Evolutionary conservation across 148 eudicot species (phyloP).

Genomic region (Nepenthes mirabilis): DNA sequence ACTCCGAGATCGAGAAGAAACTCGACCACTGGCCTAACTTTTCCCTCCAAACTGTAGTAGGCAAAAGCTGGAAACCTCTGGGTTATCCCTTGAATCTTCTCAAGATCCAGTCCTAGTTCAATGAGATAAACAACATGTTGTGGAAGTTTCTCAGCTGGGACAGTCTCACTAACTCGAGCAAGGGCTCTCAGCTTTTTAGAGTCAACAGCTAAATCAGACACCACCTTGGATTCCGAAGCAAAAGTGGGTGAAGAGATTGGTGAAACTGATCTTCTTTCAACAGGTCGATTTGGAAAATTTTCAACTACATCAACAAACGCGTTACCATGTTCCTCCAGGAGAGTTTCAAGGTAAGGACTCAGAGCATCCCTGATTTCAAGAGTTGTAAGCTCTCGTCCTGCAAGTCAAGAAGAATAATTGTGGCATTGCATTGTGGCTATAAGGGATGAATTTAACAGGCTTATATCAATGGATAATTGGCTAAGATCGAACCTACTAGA

Average conservation of each 20-base stretch:
- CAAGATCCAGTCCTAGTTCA: constrained; percentile 71
- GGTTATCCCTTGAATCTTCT: constrained; percentile 43
- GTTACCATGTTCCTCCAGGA: constrained; percentile 45
- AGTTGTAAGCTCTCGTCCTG: constrained; percentile 84
- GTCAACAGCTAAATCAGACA: constrained; percentile 12
- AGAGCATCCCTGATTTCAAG: constrained; percentile 83
- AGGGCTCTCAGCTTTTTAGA: constrained; percentile 31
- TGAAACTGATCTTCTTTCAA: constrained; percentile 17
- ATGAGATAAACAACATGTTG: constrained; percentile 52
- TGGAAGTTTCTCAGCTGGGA: constrained; percentile 45
- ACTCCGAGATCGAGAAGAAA: constrained; percentile 78
- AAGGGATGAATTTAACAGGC: not conserved
- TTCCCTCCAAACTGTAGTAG: constrained; percentile 73
- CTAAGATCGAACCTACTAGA: constrained; percentile 64
- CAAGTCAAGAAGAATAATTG: constrained; percentile 6
- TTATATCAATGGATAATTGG: constrained; percentile 1
- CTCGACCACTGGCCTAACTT: constrained; percentile 67
- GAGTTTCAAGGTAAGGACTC: constrained; percentile 56
- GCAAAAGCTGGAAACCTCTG: constrained; percentile 80
- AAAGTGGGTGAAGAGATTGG: constrained; percentile 22
- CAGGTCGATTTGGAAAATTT: constrained; percentile 48
- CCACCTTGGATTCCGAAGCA: constrained; percentile 27
- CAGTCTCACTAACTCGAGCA: constrained; percentile 45
- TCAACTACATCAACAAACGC: constrained; percentile 49
- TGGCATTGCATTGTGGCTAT: not conserved